Evolutionary conservation across 2,329 filamentous ascomycete genomes (phyloP).

Genomic region (Hymenoscyphus albidus): DNA sequence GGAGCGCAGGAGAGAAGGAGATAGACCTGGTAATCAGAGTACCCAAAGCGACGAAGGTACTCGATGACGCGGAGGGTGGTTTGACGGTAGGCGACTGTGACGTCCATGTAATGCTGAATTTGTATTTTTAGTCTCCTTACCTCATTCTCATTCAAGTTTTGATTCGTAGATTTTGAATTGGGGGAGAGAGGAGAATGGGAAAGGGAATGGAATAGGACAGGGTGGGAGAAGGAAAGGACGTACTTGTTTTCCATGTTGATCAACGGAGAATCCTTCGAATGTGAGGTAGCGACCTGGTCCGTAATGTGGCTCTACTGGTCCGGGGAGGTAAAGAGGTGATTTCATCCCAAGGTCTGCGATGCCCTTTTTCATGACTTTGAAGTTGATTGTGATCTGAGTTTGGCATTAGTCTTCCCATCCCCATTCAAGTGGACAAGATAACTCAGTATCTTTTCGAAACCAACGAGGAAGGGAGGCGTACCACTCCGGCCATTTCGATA

Average conservation of each 20-base stretch:
- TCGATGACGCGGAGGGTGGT: slow-evolving; percentile 58
- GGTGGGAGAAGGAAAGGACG: background rate
- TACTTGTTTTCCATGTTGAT: slow-evolving; percentile 76
- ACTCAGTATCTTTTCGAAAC: no score
- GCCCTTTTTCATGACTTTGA: slow-evolving; percentile 80
- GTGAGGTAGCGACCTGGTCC: slow-evolving; percentile 77
- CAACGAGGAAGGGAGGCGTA: no score
- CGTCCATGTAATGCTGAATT: slow-evolving; percentile 27
- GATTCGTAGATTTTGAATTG: background rate
- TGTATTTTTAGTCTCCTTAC: background rate
- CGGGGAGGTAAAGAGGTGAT: slow-evolving; percentile 79
- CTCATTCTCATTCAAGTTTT: background rate
- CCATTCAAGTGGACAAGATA: no score
- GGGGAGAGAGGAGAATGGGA: background rate
- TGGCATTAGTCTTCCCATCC: background rate
- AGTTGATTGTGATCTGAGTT: slow-evolving; percentile 72
- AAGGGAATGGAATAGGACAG: background rate
- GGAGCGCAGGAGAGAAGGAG: slow-evolving; percentile 81
- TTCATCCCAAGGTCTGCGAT: slow-evolving; percentile 72
- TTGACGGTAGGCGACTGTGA: slow-evolving; percentile 27
- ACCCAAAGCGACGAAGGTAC: slow-evolving; percentile 72
- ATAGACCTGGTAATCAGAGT: slow-evolving; percentile 74
- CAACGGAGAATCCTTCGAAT: slow-evolving; percentile 88
- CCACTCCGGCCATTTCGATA: slow-evolving; percentile 86
- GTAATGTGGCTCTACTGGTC: slow-evolving; percentile 84